phyloP scores from a whole-genome alignment of 1,284 basidiomycete genomes.

The Austroboletus niveus region DNA sequence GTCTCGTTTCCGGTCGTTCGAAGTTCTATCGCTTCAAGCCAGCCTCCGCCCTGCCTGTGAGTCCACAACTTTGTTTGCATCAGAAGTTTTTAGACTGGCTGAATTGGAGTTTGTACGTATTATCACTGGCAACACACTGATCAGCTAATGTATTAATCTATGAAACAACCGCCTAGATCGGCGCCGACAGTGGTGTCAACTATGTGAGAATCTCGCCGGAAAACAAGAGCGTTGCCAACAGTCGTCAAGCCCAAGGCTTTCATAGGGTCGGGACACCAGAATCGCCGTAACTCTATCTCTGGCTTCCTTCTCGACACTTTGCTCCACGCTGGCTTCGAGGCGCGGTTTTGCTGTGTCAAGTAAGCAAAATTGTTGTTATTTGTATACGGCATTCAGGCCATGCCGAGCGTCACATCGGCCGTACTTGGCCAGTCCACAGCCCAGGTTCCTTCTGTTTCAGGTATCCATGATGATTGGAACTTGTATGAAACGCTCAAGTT shows the following conservation, averaged over 20 bases:
- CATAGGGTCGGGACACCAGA: constrained; percentile 3
- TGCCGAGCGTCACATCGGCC: background rate
- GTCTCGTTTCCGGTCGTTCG: too few species aligned
- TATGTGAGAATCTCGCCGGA: background rate
- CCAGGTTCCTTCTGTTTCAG: background rate
- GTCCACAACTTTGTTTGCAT: too few species aligned
- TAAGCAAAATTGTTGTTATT: too few species aligned
- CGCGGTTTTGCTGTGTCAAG: background rate
- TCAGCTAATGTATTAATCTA: background rate
- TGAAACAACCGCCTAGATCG: constrained; percentile 2
- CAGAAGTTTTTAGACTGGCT: too few species aligned
- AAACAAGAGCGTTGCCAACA: background rate
- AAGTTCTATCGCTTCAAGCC: too few species aligned
- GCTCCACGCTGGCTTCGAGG: too few species aligned
- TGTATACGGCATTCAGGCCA: background rate
- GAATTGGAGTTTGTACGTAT: too few species aligned
- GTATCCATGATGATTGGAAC: background rate
- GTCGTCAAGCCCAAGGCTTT: background rate
- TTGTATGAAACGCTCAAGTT: background rate
- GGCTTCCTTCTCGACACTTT: too few species aligned
- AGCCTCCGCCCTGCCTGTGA: too few species aligned
- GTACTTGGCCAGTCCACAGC: background rate
- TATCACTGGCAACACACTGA: background rate
- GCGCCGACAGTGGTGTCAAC: constrained; percentile 2
- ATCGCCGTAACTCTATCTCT: constrained; percentile 9